Base-by-base conservation (phyloP, 2,329 filamentous ascomycete species). In the Monosporascus sp. region DNA sequence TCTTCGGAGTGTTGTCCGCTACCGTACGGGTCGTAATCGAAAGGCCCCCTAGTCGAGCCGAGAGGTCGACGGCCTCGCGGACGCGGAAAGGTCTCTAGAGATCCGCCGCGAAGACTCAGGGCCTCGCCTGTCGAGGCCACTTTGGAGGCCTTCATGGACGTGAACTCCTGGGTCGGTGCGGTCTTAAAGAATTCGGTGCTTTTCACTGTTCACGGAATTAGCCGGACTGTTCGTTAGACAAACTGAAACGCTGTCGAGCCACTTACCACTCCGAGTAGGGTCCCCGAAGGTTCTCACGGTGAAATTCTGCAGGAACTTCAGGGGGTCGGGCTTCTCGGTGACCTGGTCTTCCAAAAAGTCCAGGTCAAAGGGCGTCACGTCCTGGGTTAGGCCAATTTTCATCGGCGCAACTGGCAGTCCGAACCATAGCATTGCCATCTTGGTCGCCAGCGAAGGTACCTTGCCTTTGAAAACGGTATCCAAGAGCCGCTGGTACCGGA, bases 401-500 rank as follows among this genome's bases (percentile, higher is more conserved):
- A 74, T 58, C 0, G 77, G 75, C 49, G 72, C 73, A 3, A 78
- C 66, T 0, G 75, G 74, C 6, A 78, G 59, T 1, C 76, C 77
- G 54, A 78, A 79, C 60, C 73, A 78, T 45, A 77, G 64, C 65
- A 77, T 70, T 0, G 76, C 65, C 53, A 80, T 53, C 59, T 77
- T 78, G n/a, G 71, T 68, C 3, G 66, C 65, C 17, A 76, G 52
- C 1, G 65, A 64, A 5, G 64, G 56, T 1, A 54, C 24, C 7
- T 65, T 55, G 5, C 54, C 61, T 9, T 61, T 62, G 54, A 75
- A 73, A 1, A 66, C 64, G 2, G 58, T 61, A 3, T 56, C 27
- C 4, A 76, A 57, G 17, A 74, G 59, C 0, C 54, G 34, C 3
- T 59, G 27, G 57, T 70, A 75, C 11, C 64, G 61, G 19, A 53